A percentile compares a stretch with the other conserved stretches of the same genome.
phyloP scores from a whole-genome alignment of 2,329 filamentous ascomycete species.

The Penicillium janthinellum region DNA sequence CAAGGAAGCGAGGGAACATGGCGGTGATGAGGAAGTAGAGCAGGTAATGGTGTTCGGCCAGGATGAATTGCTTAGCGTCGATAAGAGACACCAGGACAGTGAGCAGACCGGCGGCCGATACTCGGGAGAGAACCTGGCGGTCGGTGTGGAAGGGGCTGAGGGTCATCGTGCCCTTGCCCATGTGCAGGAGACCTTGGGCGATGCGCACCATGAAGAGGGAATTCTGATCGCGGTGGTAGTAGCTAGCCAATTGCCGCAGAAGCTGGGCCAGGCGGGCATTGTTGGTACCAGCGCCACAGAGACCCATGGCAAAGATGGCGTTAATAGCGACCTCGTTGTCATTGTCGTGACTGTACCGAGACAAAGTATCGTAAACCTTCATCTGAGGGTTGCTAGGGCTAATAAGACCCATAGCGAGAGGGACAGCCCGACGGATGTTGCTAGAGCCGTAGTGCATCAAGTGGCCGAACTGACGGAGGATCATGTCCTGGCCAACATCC shows the following conservation, averaged over 20 bases:
- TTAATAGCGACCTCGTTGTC: conserved; percentile 98
- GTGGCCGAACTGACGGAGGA: conserved; percentile 93
- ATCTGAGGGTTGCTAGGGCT: conserved; percentile 98
- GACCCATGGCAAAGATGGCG: conserved; percentile 98
- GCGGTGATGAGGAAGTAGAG: conserved; percentile 96
- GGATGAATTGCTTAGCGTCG: conserved; percentile 84
- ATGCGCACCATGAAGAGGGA: conserved; percentile 99
- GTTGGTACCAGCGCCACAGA: conserved; percentile 94
- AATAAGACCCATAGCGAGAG: conserved; percentile 92
- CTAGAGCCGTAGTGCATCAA: conserved; percentile 98
- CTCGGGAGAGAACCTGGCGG: conserved; percentile 88
- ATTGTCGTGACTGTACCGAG: conserved; percentile 96
- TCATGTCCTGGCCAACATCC: conserved; percentile 98
- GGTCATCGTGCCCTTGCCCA: conserved; percentile 97
- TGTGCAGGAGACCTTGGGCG: conserved; percentile 93
- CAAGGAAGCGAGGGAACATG: conserved; percentile 94
- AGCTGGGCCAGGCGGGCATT: conserved; percentile 95
- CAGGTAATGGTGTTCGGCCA: conserved; percentile 79
- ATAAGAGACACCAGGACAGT: conserved; percentile 92
- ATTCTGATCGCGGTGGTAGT: conserved; percentile 96
- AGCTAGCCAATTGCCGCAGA: conserved; percentile 90
- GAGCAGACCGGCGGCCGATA: conserved; percentile 84
- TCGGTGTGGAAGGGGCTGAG: conserved; percentile 99
- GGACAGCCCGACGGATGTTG: conserved; percentile 95
- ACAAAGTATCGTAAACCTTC: conserved; percentile 99